Conservation (phyloP, 441 rosid genomes). For the Viola pubescens region DNA sequence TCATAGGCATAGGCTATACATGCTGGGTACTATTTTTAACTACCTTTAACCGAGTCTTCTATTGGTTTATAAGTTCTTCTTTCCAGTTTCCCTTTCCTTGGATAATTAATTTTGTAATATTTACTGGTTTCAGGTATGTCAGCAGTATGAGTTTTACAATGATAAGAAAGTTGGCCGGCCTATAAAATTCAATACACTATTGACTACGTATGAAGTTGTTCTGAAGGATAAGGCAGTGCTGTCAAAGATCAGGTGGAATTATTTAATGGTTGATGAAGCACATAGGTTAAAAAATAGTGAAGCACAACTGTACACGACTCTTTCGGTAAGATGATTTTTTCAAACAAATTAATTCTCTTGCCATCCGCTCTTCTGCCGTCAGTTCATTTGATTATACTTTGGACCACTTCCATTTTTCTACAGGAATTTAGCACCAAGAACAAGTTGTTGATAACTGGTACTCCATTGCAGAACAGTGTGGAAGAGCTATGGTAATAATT, state of each 20-base stretch:
- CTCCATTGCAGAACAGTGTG: slow-evolving; percentile 97
- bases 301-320: slow-evolving; percentile 96
- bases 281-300: slow-evolving; percentile 98
- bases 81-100: not conserved
- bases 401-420: slow-evolving; percentile 11
- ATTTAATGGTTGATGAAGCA: slow-evolving; percentile 99
- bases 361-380: slow-evolving; percentile 8
- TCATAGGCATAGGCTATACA: too few relatives aligned
- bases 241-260: slow-evolving; percentile 96
- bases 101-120: slow-evolving; percentile 5
- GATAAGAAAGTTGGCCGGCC: slow-evolving; percentile 81
- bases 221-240: slow-evolving; percentile 92
- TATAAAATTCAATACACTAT: slow-evolving; percentile 76
- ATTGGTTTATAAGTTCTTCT: too few relatives aligned
- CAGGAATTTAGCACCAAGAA: slow-evolving; percentile 99
- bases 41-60: too few relatives aligned
- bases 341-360: slow-evolving; percentile 1
- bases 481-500: slow-evolving; percentile 88
- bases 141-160: slow-evolving; percentile 89
- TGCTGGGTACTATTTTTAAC: too few relatives aligned
- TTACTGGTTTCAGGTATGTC: slow-evolving; percentile 67
- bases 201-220: slow-evolving; percentile 99
- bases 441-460: slow-evolving; percentile 96
- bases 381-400: slow-evolving; percentile 15
- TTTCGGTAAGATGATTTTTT: slow-evolving; percentile 46